Conservation (phyloP, 2,329 filamentous ascomycete species). For the Rachicladosporium sp. region DNA sequence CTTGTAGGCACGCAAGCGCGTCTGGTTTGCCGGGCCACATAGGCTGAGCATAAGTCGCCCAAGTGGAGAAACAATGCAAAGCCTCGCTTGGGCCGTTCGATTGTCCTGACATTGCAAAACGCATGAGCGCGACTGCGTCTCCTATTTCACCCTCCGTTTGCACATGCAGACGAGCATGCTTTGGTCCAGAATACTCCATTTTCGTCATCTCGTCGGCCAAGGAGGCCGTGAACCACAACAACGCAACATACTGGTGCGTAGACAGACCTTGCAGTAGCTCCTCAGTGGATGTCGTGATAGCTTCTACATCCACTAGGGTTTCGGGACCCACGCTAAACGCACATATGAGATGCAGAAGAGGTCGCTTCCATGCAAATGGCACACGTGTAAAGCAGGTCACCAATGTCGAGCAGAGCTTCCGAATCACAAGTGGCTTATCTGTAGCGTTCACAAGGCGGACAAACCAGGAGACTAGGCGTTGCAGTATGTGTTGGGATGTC, state of each 20-base stretch:
- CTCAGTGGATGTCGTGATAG: constrained; percentile 7
- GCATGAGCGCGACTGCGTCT: constrained; percentile 2
- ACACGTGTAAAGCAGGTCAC: constrained; percentile 65
- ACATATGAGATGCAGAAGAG: constrained; percentile 31
- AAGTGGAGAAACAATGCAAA: constrained; percentile 36
- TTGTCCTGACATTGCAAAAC: constrained; percentile 1
- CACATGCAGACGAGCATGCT: constrained; percentile 31
- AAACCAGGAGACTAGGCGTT: constrained; percentile 52
- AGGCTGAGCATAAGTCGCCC: constrained; percentile 61
- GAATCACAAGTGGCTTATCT: constrained; percentile 49
- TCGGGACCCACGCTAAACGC: constrained; percentile 17
- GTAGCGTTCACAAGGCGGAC: constrained; percentile 39
- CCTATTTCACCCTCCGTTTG: constrained; percentile 5
- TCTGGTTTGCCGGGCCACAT: constrained; percentile 45
- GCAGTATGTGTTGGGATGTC: constrained; percentile 47
- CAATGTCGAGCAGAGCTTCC: constrained; percentile 66
- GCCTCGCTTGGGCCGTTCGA: constrained; percentile 13
- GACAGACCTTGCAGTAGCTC: constrained; percentile 22
- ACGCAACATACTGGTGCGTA: constrained; percentile 32
- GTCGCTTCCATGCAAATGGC: constrained; percentile 53
- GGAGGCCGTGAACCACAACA: constrained; percentile 52
- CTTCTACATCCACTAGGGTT: not conserved
- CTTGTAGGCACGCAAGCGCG: constrained; percentile 47
- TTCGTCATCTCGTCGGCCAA: constrained; percentile 58
- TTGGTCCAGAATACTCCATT: constrained; percentile 43